Evolutionary conservation across 345 rosid genomes (phyloP).

Genomic region (Lenwebbia sp.): DNA sequence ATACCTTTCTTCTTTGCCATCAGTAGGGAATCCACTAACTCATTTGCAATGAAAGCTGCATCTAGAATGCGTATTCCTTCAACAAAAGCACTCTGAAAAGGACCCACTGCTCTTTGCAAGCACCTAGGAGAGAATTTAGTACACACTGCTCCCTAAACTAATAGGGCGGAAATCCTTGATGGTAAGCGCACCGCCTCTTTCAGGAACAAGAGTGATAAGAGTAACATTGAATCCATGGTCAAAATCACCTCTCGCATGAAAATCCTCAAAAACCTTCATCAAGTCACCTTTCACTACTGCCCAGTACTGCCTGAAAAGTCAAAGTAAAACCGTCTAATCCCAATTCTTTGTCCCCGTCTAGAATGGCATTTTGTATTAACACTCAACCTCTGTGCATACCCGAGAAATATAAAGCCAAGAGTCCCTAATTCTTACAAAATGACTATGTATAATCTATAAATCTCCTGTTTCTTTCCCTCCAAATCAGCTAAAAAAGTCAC

Average conservation of each 20-base stretch:
- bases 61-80: neutral
- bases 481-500: neutral
- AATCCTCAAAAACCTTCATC: neutral
- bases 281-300: neutral
- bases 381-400: neutral
- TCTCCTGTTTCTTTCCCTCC: neutral
- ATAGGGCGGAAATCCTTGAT: neutral
- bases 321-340: neutral
- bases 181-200: neutral
- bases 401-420: neutral
- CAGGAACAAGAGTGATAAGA: neutral
- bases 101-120: neutral
- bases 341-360: neutral
- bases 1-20: neutral
- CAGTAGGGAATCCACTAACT: neutral
- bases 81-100: neutral
- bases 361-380: neutral
- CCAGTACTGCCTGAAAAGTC: neutral
- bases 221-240: neutral
- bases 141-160: neutral
- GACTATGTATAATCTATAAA: neutral
- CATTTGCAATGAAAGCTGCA: neutral
- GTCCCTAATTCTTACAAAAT: neutral
- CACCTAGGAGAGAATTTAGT: neutral
- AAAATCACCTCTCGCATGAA: neutral